Evolutionary conservation across 805 yeast species (phyloP), one percentile per base, ranked within the genome.

Genomic region (Saccharomycopsis oosterbeekiorum): DNA sequence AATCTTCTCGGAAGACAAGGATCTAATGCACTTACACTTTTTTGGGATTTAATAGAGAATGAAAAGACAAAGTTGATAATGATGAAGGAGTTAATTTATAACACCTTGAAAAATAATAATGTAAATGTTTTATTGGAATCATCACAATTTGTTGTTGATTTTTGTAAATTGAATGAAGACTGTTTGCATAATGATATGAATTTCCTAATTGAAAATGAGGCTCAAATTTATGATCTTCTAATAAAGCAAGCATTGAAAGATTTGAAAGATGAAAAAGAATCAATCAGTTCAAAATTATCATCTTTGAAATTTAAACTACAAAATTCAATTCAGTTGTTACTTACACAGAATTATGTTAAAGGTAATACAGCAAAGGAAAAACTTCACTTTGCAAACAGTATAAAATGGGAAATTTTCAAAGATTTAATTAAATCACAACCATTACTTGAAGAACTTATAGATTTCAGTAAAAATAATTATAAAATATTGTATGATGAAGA

Each of bases 1-100:
- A 82, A 78, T 24, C 65, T 90, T 42, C 77, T 90, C 61, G 96
- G 96, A 0, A 78, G 91, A 59, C 76, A 80, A 55, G 96, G 97
- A 0, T 89, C 97, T 0, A 79, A 84, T 0, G 86, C 96, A 0
- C 68, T 85, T 51, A 96, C 90, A 65, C 71, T 88, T 50, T 90
- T 86, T 70, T 80, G 89, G 81, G 96, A 91, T 70, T 67, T 80
- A 0, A 78, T 86, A 2, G 91, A 86, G 66, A 85, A 82, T 60
- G 84, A 82, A 66, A 77, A 79, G 40, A 80, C 84, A 59, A 68
- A 76, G 1, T 69, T 88, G 55, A 80, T 78, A 62, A 82, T 84
- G 24, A 82, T 84, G 68, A 81, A 81, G 59, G 89, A 85, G 58
- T 71, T 85, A 51, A 80, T 84, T 1, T 80, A 80, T 58, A 84